Evolutionary conservation across 192 early-diverging fungal species (phyloP).

Genomic region (Coemansia aciculifera): DNA sequence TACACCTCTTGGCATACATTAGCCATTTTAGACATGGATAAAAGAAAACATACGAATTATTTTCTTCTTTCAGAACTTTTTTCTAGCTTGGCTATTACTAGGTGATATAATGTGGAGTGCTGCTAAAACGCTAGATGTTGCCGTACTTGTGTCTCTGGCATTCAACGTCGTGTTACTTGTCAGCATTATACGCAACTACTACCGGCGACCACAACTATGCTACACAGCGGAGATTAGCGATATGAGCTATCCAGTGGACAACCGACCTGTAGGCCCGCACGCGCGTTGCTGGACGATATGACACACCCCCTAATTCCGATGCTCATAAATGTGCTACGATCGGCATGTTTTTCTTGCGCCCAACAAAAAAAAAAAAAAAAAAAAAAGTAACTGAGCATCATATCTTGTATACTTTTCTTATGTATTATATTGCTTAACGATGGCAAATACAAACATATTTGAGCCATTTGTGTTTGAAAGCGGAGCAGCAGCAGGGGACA

Average conservation of each 20-base stretch:
- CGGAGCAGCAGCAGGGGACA: background rate
- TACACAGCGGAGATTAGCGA: slow-evolving; percentile 28
- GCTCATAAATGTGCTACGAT: background rate
- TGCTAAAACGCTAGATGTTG: slow-evolving; percentile 27
- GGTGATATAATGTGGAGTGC: slow-evolving; percentile 21
- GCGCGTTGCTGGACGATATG: slow-evolving; percentile 24
- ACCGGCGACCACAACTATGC: slow-evolving; percentile 17
- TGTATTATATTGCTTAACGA: background rate
- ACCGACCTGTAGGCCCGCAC: background rate
- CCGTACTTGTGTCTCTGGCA: slow-evolving; percentile 27
- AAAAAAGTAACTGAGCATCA: background rate
- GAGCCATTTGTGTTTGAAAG: background rate
- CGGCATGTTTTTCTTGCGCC: background rate
- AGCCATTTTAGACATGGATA: background rate
- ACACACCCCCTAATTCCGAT: background rate
- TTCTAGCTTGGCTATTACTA: background rate
- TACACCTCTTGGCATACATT: background rate
- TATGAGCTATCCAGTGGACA: slow-evolving; percentile 17
- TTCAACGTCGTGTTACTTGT: slow-evolving; percentile 38
- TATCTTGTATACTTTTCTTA: background rate
- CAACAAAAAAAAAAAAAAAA: background rate
- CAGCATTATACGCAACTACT: slow-evolving; percentile 17
- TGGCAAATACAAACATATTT: slow-evolving; percentile 11
- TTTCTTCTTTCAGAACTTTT: background rate
- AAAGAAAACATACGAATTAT: background rate